Percentiles rank a stretch among this genome's conserved stretches.
Conservation (phyloP, 352 stramenopile genomes). For the Globisporangium camurandrum region DNA sequence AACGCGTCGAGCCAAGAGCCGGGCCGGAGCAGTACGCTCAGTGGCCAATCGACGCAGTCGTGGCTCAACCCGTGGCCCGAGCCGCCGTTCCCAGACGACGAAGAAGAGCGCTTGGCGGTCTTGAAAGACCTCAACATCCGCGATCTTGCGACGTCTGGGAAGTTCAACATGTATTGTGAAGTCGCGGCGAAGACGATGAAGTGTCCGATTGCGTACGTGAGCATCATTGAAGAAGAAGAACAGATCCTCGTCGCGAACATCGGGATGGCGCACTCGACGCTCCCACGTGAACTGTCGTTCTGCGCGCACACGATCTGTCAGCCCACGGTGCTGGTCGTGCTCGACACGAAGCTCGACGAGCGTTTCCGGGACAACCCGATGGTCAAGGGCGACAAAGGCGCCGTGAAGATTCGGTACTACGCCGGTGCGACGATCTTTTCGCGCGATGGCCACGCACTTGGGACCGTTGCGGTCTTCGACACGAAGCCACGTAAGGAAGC, state of each 20-base stretch:
- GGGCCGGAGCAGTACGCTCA: slow-evolving; percentile 45
- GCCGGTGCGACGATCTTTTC: slow-evolving; percentile 80
- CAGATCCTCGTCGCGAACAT: slow-evolving; percentile 82
- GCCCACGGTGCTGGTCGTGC: slow-evolving; percentile 68
- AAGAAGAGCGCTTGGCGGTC: slow-evolving; percentile 65
- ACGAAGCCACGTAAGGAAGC: slow-evolving; percentile 68
- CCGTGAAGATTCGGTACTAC: slow-evolving; percentile 86
- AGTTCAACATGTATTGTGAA: slow-evolving; percentile 87
- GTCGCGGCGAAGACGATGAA: slow-evolving; percentile 85
- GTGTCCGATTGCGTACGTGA: slow-evolving; percentile 81
- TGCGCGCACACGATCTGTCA: slow-evolving; percentile 84
- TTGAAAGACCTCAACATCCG: slow-evolving; percentile 78
- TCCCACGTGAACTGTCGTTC: slow-evolving; percentile 77
- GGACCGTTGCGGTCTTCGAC: slow-evolving; percentile 79
- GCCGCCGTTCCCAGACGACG: slow-evolving; percentile 68
- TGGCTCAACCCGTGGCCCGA: slow-evolving; percentile 82
- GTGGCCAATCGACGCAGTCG: slow-evolving; percentile 25
- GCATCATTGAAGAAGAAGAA: slow-evolving; percentile 80
- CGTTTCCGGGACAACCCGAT: slow-evolving; percentile 85
- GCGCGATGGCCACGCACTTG: slow-evolving; percentile 63
- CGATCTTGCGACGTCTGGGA: slow-evolving; percentile 57
- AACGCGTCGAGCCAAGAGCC: slow-evolving; percentile 38
- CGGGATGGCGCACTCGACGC: slow-evolving; percentile 71
- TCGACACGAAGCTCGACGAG: slow-evolving; percentile 82
- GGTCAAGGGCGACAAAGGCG: slow-evolving; percentile 77